Base-by-base conservation (phyloP, 257 asterid species). In the Gynochthodes officinalis region DNA sequence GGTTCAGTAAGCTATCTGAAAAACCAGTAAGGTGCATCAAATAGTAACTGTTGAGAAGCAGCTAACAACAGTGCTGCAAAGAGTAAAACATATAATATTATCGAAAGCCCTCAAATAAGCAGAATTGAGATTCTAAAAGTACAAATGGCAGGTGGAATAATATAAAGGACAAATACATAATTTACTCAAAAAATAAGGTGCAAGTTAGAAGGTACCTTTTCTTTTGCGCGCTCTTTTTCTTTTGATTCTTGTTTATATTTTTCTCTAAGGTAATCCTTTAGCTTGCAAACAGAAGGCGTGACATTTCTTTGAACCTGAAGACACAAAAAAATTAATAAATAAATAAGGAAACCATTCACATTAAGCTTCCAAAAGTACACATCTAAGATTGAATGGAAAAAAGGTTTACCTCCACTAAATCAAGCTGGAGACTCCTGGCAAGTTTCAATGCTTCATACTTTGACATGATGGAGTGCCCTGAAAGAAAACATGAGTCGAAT, bases 251-350 rank as follows among this genome's bases (percentile, higher is more conserved):
- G 85, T 67, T 84, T 52, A 76, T 87, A 87, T 78, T 81, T 90
- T 27, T 90, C 92, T 79, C 71, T 88, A 64, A 82, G 69, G 83
- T 77, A 87, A 83, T 94, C 93, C 80, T 80, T 79, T 55, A 94
- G 72, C 83, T 92, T 90, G 91, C 97, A 91, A 70, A 87, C 99
- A 54, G 98, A 97, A 73, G 96, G 96, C 43, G 78, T 75, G 33
- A 80, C 82, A 48, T 66, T 55, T 74, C 78, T 79, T 73, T 88
- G 85, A 79, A 91, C 99, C 99, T 94, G 83, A 77, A 80, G 60
- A 67, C 70, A 73, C 58, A 59, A 7, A 35, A 37, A 13, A 25
- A 63, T 16, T 19, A 43, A 32, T 16, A 6, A 13, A 48, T 48
- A 16, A 12, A 5, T 16, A 48, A 48, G n/a, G 6, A 11, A 16